Evolutionary conservation across 169 alveolate genomes (phyloP), one percentile per base, ranked within the genome.

Genomic region (Plasmodium vinckei): DNA sequence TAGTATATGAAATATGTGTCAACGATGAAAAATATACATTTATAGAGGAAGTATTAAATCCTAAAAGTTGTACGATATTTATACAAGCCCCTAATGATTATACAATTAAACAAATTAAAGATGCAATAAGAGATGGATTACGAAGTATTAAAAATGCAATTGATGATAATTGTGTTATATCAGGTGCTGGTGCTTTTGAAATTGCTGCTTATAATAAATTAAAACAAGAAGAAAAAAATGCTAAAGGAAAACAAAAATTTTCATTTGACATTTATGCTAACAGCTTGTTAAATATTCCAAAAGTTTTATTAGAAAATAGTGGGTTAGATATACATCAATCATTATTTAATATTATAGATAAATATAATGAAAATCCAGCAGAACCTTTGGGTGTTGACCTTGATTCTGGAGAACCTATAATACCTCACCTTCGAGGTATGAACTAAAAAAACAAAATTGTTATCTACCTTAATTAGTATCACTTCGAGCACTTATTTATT

Each of bases 131-230:
- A 73, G 99, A 99, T 88, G 99, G 99, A 46, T 96, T 98, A 19
- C 94, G 99, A 88, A 99, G 99, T 39, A 99, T 98, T 57, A 96
- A 97, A 79, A 98, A 98, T 93, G 98, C 97, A 57, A 94, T 97
- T 69, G 98, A 98, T 61, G 99, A 98, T 84, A 94, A 96, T 27
- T 89, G 96, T 49, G 98, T 98, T 21, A 88, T 98, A 39, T 99
- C 99, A 0, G 99, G 99, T 25, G 99, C 99, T 0, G 99, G 99
- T 9, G 98, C 99, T 0, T 97, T 97, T 87, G 99, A 99, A 94
- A 88, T 99, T 59, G 96, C 97, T 39, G 97, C 98, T 27, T 95
- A 96, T 87, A 95, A 95, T 84, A 89, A 94, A 47, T 95, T 98
- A 44, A 95, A 87, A 96, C 69, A 77, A 2, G 93, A 27, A 64